A percentile compares a stretch with the other conserved stretches of the same genome.
Conservation (phyloP, 2,329 filamentous ascomycete genomes). For the Colletotrichum graminicola region DNA sequence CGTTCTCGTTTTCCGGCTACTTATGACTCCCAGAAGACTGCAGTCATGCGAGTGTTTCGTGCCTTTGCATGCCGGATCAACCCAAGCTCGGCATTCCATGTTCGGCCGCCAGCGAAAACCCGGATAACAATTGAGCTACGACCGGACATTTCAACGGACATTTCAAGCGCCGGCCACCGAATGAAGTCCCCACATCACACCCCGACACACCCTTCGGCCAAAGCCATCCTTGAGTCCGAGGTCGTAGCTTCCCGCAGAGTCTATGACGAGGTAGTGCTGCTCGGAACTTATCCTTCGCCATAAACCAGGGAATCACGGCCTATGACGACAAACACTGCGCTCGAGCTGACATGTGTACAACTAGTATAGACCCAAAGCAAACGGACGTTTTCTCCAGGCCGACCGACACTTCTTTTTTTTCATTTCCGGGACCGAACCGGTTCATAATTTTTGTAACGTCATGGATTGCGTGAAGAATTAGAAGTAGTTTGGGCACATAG, state of each 20-base stretch:
- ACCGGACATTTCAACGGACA: constrained; percentile 16
- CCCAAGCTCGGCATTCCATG: not conserved
- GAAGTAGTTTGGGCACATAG: not conserved
- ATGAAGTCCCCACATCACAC: not conserved
- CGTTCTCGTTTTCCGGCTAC: not conserved
- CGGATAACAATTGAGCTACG: not conserved
- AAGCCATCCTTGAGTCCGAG: not conserved
- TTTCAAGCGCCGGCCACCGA: constrained; percentile 15
- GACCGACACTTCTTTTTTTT: not conserved
- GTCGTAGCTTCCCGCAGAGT: not conserved
- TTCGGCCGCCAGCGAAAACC: not conserved
- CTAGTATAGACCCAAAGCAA: not conserved
- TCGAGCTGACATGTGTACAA: not conserved
- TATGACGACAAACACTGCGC: constrained; percentile 17
- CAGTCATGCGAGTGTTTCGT: not conserved
- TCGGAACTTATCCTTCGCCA: not conserved
- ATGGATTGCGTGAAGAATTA: not conserved
- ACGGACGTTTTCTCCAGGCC: not conserved
- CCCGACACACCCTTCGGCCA: no score
- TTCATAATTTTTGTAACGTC: not conserved
- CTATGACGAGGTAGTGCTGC: not conserved
- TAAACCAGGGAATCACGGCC: not conserved
- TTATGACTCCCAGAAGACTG: not conserved
- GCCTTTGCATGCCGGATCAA: not conserved
- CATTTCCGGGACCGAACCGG: constrained; percentile 1